Percentiles rank a stretch among this genome's conserved stretches.
Conservation (phyloP, 441 rosid species). For the Capsella rubella region DNA sequence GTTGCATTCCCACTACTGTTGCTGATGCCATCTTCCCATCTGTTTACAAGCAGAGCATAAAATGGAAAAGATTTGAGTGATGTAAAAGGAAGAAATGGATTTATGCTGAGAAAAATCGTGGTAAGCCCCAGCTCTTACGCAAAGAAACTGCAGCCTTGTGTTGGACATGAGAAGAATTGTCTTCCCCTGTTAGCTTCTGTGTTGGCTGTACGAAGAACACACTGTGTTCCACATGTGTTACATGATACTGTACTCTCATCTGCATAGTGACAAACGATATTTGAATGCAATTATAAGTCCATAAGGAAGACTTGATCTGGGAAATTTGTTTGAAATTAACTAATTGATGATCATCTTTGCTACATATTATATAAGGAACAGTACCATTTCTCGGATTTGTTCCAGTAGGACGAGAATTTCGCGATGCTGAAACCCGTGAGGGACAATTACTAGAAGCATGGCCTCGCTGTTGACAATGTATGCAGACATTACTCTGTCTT, state of each 20-base stretch:
- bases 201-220: slow-evolving; percentile 83
- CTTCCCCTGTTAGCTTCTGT: slow-evolving; percentile 92
- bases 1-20: slow-evolving; percentile 55
- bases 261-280: slow-evolving; percentile 45
- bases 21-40: slow-evolving; percentile 87
- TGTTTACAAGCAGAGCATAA: slow-evolving; percentile 44
- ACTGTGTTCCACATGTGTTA: slow-evolving; percentile 68
- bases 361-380: slow-evolving; percentile 4
- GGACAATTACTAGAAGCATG: slow-evolving; percentile 84
- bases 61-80: slow-evolving; percentile 8
- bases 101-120: background rate
- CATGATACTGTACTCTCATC: slow-evolving; percentile 76
- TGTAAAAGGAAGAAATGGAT: background rate
- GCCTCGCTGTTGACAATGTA: slow-evolving; percentile 79
- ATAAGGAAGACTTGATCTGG: background rate
- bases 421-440: slow-evolving; percentile 56
- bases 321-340: background rate
- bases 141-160: slow-evolving; percentile 87
- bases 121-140: slow-evolving; percentile 49
- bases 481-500: slow-evolving; percentile 60
- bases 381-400: slow-evolving; percentile 62
- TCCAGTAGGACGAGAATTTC: slow-evolving; percentile 52
- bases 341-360: background rate
- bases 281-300: background rate
- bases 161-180: slow-evolving; percentile 84